These are phyloP conservation scores for Gossypium longicalyx DNA, from an alignment of 345 rosid species.

Conservation along the genomic window DNA sequence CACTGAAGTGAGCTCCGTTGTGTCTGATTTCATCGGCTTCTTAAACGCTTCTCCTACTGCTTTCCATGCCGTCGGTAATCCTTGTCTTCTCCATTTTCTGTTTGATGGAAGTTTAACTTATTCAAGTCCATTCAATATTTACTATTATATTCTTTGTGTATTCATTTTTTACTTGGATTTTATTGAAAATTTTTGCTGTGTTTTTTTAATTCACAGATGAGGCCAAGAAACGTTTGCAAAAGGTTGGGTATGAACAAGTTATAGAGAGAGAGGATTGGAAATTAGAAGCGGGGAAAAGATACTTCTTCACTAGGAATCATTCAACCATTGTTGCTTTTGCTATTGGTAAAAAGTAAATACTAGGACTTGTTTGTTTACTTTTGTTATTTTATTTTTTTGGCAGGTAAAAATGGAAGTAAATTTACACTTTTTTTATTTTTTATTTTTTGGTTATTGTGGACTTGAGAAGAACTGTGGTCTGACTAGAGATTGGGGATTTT, in stretches of 20 bases:
- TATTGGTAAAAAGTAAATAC: constrained; percentile 63
- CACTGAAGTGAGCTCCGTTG: constrained; percentile 31
- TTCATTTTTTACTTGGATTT: not conserved
- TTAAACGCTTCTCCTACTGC: constrained; percentile 97
- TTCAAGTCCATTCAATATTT: not conserved
- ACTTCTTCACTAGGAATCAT: constrained; percentile 86
- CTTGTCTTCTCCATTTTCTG: not conserved
- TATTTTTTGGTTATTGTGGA: not conserved
- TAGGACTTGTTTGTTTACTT: not conserved
- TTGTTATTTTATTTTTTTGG: not conserved
- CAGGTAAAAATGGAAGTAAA: not conserved
- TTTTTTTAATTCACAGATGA: constrained; percentile 47
- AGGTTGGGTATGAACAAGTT: constrained; percentile 69
- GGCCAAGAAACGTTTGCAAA: constrained; percentile 58
- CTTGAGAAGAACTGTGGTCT: not conserved
- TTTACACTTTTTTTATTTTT: too few species aligned
- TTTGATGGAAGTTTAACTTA: not conserved
- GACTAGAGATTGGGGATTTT: not conserved
- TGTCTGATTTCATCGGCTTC: constrained; percentile 65
- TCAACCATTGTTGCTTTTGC: constrained; percentile 95
- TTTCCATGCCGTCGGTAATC: constrained; percentile 92
- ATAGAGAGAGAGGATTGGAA: constrained; percentile 85
- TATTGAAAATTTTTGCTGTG: not conserved
- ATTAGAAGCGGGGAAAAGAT: constrained; percentile 71
- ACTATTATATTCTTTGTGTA: not conserved